These are phyloP conservation scores for Fusarium graminum DNA, from an alignment of 2,329 filamentous ascomycete genomes.

Conservation along the genomic window DNA sequence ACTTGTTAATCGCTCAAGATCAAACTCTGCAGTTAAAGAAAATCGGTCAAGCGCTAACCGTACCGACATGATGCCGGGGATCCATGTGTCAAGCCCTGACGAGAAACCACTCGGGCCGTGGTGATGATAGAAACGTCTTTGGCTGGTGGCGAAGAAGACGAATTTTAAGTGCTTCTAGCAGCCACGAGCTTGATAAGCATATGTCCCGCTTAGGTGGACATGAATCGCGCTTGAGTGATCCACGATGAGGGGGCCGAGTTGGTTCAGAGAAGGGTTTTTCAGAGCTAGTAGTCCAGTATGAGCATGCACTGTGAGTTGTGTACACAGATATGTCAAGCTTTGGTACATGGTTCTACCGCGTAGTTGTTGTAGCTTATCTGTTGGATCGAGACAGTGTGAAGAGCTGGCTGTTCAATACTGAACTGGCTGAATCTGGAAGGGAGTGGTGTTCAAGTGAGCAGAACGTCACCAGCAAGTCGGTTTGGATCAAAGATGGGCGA, in stretches of 20 bases:
- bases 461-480: background rate
- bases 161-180: background rate
- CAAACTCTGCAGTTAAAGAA: background rate
- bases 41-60: conserved; percentile 15
- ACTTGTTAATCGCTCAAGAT: conserved; percentile 27
- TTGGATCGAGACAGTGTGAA: background rate
- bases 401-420: background rate
- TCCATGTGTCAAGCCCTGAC: conserved; percentile 1
- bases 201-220: conserved; percentile 5
- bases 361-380: background rate
- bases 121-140: conserved; percentile 3
- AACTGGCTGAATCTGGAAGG: background rate
- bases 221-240: conserved; percentile 7
- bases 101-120: conserved; percentile 15
- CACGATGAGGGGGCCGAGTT: background rate
- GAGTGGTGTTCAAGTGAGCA: background rate
- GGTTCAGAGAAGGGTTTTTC: conserved; percentile 11
- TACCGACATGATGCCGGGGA: conserved; percentile 13
- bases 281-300: background rate
- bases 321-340: background rate
- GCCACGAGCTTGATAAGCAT: conserved; percentile 8
- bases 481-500: background rate
- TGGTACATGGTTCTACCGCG: background rate
- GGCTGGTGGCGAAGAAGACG: conserved; percentile 15
- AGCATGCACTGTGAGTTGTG: conserved; percentile 6